Conservation (phyloP, 2,329 filamentous ascomycete species). For the Phialocephala sp. region DNA sequence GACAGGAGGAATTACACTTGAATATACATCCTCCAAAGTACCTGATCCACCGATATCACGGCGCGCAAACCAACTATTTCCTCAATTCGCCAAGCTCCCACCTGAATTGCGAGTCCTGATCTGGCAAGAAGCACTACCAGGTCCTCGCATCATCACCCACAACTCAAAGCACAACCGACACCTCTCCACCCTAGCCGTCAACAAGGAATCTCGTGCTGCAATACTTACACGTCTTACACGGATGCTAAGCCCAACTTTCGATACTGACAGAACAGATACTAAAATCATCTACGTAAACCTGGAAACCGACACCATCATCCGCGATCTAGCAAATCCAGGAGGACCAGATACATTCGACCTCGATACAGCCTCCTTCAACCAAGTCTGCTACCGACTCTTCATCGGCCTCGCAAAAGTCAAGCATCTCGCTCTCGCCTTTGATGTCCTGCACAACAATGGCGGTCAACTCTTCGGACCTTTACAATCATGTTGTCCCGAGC, state of each 20-base stretch:
- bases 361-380: conserved; percentile 15
- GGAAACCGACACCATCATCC: conserved; percentile 21
- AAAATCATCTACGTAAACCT: conserved; percentile 17
- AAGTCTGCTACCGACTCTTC: conserved; percentile 11
- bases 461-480: conserved; percentile 19
- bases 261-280: conserved; percentile 3
- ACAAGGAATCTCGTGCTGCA: conserved; percentile 19
- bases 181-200: conserved; percentile 11
- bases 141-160: conserved; percentile 22
- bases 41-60: neutral
- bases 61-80: neutral
- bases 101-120: conserved; percentile 23
- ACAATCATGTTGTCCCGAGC: conserved; percentile 22
- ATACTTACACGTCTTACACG: conserved; percentile 2
- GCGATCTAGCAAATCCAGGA: conserved; percentile 21
- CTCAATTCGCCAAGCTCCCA: conserved; percentile 23
- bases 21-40: neutral
- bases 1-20: conserved; percentile 2
- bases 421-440: conserved; percentile 24
- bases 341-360: conserved; percentile 18
- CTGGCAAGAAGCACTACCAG: conserved; percentile 20
- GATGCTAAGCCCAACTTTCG: conserved; percentile 12
- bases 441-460: conserved; percentile 22
- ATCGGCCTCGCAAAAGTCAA: conserved; percentile 23
- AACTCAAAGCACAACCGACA: conserved; percentile 20